Conservation (phyloP, 768 basidiomycete genomes). For the Psilocybe azurescens region DNA sequence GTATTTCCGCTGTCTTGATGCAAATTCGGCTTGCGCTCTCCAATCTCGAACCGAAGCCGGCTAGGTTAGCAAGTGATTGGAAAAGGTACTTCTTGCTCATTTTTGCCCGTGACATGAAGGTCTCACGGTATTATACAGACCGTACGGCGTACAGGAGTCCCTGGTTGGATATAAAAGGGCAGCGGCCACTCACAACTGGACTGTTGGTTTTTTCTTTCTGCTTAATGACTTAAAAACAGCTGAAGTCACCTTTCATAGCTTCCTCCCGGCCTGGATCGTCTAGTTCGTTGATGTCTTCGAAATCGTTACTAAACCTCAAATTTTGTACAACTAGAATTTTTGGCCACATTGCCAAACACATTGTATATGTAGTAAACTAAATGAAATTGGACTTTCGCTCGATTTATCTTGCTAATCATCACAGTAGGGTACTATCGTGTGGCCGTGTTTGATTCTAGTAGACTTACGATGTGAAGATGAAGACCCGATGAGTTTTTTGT, state of each 20-base stretch:
- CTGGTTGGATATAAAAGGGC: conserved; percentile 69
- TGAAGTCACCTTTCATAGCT: conserved; percentile 27
- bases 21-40: conserved; percentile 76
- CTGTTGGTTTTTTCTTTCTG: conserved; percentile 35
- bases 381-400: background rate
- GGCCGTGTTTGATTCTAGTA: no score
- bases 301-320: no score
- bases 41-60: conserved; percentile 67
- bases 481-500: no score
- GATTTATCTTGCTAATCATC: background rate
- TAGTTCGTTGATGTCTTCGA: conserved; percentile 32
- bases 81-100: conserved; percentile 35
- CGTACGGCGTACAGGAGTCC: conserved; percentile 61
- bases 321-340: background rate
- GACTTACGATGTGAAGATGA: no score
- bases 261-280: conserved; percentile 38
- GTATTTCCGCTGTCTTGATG: conserved; percentile 56
- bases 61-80: conserved; percentile 60
- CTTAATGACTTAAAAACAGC: background rate
- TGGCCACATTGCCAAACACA: background rate
- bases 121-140: conserved; percentile 25
- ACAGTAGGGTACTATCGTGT: no score
- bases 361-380: background rate
- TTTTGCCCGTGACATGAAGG: conserved; percentile 8
- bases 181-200: conserved; percentile 69